Evolutionary conservation across 768 basidiomycete genomes (phyloP).

Genomic region (Sarcodon sp.): DNA sequence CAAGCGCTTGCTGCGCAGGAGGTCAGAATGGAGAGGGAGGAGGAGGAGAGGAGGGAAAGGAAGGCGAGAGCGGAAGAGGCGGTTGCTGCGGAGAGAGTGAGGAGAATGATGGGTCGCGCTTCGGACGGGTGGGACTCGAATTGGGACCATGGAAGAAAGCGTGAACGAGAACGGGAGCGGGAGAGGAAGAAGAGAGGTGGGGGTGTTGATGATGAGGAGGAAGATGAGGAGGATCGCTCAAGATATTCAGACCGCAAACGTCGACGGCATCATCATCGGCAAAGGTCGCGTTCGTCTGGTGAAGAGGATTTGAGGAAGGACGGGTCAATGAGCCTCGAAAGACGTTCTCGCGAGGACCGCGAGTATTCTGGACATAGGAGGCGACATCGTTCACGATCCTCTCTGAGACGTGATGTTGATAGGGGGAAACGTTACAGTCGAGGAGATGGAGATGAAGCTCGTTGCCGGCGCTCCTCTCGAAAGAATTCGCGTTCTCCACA

Average conservation of each 20-base stretch:
- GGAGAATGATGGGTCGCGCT: conserved; percentile 22
- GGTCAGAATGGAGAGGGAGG: conserved; percentile 54
- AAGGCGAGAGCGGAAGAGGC: conserved; percentile 67
- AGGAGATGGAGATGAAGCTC: neutral
- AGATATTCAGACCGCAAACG: conserved; percentile 6
- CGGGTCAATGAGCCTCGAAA: neutral
- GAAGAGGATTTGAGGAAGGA: neutral
- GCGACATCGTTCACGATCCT: conserved; percentile 3
- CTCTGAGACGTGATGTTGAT: neutral
- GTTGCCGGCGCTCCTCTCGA: neutral
- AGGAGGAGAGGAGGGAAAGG: conserved; percentile 49
- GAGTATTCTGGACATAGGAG: neutral
- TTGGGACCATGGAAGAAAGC: conserved; percentile 35
- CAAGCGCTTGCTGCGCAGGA: conserved; percentile 67
- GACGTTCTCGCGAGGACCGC: neutral
- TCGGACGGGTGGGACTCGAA: conserved; percentile 20
- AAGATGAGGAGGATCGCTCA: conserved; percentile 22
- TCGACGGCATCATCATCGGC: conserved; percentile 1
- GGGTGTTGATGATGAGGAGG: conserved; percentile 23
- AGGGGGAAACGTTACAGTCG: neutral
- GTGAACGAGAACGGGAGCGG: conserved; percentile 21
- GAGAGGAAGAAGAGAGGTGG: conserved; percentile 34
- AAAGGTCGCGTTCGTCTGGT: neutral
- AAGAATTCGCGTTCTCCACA: neutral
- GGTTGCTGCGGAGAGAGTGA: conserved; percentile 46